phyloP scores from a whole-genome alignment of 345 rosid genomes.

The Orychophragmus violaceus region DNA sequence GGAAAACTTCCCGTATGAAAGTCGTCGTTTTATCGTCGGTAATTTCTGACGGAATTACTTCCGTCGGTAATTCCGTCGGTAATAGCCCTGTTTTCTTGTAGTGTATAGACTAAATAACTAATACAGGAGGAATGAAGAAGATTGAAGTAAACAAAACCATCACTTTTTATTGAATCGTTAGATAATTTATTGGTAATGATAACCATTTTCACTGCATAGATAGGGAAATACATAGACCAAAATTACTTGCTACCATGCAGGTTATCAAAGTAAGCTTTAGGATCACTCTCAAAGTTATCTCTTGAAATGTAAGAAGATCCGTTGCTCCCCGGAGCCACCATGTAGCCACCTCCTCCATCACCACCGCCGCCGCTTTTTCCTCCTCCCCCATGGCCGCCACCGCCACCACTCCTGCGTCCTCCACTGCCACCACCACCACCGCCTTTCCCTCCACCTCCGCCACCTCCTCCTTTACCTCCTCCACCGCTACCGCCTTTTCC shows the following conservation, averaged over 20 bases:
- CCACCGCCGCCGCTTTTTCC: not conserved
- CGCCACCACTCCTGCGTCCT: not conserved
- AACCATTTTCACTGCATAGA: not conserved
- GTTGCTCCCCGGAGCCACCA: constrained; percentile 23
- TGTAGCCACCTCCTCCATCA: constrained; percentile 16
- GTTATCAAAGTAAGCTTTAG: constrained; percentile 26
- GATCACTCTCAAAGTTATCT: constrained; percentile 22
- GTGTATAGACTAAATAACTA: too few relatives aligned
- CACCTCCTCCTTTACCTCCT: not conserved
- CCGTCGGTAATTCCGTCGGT: too few relatives aligned
- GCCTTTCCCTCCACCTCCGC: not conserved
- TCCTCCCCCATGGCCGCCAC: not conserved
- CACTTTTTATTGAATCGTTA: constrained; percentile 10
- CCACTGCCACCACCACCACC: not conserved
- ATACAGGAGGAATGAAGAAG: not conserved
- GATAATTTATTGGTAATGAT: not conserved
- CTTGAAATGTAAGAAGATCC: constrained; percentile 27
- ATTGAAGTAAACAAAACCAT: not conserved
- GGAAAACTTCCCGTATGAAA: too few relatives aligned
- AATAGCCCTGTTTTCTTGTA: too few relatives aligned
- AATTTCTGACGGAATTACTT: too few relatives aligned
- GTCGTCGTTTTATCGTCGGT: too few relatives aligned
- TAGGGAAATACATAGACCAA: not conserved
- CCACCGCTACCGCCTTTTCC: constrained; percentile 14
- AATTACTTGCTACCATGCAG: constrained; percentile 16